Conservation (phyloP, 176 grass and related monocot genomes). For the Oryza glumipatula region DNA sequence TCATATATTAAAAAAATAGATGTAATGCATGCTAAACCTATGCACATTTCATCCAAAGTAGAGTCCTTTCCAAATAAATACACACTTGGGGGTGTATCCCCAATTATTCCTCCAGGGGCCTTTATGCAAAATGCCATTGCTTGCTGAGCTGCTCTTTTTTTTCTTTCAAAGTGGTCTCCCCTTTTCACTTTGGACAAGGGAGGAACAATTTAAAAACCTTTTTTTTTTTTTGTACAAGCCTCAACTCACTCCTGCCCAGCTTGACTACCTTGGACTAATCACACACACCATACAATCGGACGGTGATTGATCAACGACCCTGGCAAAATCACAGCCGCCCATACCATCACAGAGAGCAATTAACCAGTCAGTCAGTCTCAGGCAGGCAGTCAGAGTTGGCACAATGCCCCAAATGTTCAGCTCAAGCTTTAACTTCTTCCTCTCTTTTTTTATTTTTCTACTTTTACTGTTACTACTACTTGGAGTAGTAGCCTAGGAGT, state of each 20-base stretch:
- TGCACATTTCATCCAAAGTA: background rate
- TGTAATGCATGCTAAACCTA: no score
- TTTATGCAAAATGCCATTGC: constrained; percentile 19
- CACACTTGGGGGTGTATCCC: background rate
- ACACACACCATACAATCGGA: background rate
- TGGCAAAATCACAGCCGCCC: constrained; percentile 1
- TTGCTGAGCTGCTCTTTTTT: constrained; percentile 32
- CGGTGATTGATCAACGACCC: background rate
- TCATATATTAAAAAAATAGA: no score
- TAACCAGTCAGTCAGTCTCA: background rate
- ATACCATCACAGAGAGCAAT: background rate
- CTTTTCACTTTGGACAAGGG: constrained; percentile 28
- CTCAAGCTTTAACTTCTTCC: constrained; percentile 10
- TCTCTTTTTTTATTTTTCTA: background rate
- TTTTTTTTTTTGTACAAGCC: constrained; percentile 18
- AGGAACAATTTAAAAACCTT: constrained; percentile 25
- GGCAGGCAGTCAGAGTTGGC: constrained; percentile 29
- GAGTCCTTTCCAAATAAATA: background rate
- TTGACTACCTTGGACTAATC: constrained; percentile 37
- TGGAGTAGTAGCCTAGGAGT: no score
- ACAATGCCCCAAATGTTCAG: constrained; percentile 40
- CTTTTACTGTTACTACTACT: background rate
- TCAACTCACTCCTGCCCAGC: background rate
- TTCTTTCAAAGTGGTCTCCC: constrained; percentile 20
- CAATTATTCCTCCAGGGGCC: background rate